Evolutionary conservation across 208 protist genomes (phyloP).

Genomic region (Strigomonas galati): DNA sequence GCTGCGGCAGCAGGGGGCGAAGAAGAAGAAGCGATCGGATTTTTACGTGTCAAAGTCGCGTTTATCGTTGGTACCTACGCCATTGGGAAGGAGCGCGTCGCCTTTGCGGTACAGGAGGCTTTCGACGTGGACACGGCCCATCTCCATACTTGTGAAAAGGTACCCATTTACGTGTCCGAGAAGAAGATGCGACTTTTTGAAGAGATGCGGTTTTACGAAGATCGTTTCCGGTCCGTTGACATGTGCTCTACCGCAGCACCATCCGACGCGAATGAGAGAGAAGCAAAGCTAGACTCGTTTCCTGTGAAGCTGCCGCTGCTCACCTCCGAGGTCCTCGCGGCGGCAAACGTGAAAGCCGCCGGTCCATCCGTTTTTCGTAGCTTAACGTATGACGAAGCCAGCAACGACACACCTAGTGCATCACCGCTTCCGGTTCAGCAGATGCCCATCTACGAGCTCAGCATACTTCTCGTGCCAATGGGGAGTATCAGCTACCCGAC

Average conservation of each 20-base stretch:
- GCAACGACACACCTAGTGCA: too few species aligned
- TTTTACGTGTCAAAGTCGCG: slow-evolving; percentile 23
- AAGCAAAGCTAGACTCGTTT: too few species aligned
- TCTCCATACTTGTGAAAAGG: neutral
- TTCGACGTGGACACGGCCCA: slow-evolving; percentile 2
- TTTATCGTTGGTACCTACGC: slow-evolving; percentile 89
- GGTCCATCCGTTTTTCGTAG: too few species aligned
- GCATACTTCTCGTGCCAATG: slow-evolving; percentile 41
- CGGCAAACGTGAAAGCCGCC: too few species aligned
- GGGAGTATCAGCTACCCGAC: slow-evolving; percentile 26
- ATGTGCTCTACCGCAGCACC: neutral
- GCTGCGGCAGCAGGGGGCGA: neutral
- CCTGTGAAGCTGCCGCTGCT: too few species aligned
- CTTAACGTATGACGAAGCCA: too few species aligned
- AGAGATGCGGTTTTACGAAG: slow-evolving; percentile 25
- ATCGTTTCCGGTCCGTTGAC: slow-evolving; percentile 23
- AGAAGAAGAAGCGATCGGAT: too few species aligned
- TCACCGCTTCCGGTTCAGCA: too few species aligned
- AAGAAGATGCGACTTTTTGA: slow-evolving; percentile 25
- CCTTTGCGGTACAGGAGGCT: slow-evolving; percentile 55
- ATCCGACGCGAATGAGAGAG: neutral
- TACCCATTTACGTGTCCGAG: slow-evolving; percentile 37
- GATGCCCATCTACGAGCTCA: too few species aligned
- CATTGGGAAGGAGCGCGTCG: slow-evolving; percentile 89
- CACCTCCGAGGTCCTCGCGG: too few species aligned